Percentiles rank a stretch among this genome's conserved stretches.
Evolutionary conservation across 805 yeast species (phyloP).

Genomic region (Lipomyces starkeyi): DNA sequence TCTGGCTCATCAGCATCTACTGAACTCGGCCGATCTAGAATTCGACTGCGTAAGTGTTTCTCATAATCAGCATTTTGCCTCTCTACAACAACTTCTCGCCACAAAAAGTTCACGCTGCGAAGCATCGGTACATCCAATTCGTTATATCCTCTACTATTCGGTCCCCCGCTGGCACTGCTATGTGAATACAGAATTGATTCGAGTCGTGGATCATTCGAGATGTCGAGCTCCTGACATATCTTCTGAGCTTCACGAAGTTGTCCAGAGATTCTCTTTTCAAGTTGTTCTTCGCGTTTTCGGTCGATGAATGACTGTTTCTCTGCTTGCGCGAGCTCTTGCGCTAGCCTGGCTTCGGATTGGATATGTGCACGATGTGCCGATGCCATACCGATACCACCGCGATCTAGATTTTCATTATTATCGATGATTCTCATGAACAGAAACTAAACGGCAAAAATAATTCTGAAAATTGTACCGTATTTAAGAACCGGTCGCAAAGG

Average conservation of each 20-base stretch:
- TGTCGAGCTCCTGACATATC: conserved; percentile 32
- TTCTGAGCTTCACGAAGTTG: conserved; percentile 36
- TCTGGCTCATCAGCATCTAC: background rate
- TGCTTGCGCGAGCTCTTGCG: conserved; percentile 16
- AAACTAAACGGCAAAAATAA: background rate
- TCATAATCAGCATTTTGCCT: conserved; percentile 8
- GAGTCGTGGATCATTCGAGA: conserved; percentile 17
- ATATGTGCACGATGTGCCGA: conserved; percentile 34
- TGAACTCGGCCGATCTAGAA: conserved; percentile 26
- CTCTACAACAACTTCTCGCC: conserved; percentile 32
- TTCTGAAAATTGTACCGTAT: conserved; percentile 20
- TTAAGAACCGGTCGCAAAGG: conserved; percentile 29
- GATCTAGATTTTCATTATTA: conserved; percentile 13
- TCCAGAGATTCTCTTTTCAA: conserved; percentile 31
- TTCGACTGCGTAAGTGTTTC: conserved; percentile 10
- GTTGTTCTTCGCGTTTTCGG: conserved; percentile 13
- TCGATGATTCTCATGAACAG: background rate
- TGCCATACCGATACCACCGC: conserved; percentile 41
- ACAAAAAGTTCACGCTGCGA: conserved; percentile 23
- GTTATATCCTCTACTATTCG: background rate
- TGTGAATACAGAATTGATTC: conserved; percentile 23
- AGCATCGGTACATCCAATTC: conserved; percentile 12
- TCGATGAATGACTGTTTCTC: conserved; percentile 14
- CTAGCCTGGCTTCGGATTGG: conserved; percentile 33
- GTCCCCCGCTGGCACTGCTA: background rate